phyloP scores from a whole-genome alignment of 73 alveolate genomes.

The Tetrahymena thermophila region DNA sequence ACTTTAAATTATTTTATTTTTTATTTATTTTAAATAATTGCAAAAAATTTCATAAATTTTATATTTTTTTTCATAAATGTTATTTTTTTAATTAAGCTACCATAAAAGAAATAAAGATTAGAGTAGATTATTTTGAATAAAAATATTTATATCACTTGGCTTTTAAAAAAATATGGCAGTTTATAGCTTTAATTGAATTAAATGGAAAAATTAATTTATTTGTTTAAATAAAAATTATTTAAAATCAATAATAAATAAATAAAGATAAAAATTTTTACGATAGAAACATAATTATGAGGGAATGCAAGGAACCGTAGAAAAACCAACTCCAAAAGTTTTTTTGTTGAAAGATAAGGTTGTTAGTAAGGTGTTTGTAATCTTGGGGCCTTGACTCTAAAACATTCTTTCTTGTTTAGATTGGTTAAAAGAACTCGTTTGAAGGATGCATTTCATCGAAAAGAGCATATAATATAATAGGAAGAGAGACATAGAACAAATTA shows the following conservation, averaged over 20 bases:
- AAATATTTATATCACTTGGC: too few species aligned
- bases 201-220: too few species aligned
- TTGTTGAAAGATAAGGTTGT: constrained; percentile 13
- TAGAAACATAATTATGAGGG: neutral
- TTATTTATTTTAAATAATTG: too few species aligned
- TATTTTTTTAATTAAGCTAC: too few species aligned
- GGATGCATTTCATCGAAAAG: constrained; percentile 47
- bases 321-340: constrained; percentile 33
- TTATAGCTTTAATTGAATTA: too few species aligned
- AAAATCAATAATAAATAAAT: neutral
- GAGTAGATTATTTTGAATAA: too few species aligned
- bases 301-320: constrained; percentile 24
- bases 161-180: too few species aligned
- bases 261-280: neutral
- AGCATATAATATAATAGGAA: constrained; percentile 32
- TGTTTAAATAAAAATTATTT: too few species aligned
- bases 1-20: too few species aligned
- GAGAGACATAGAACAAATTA: constrained; percentile 27
- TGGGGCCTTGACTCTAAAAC: constrained; percentile 13
- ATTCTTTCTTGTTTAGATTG: constrained; percentile 8
- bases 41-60: too few species aligned
- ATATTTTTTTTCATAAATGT: too few species aligned
- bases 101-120: too few species aligned
- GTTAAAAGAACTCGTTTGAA: constrained; percentile 17
- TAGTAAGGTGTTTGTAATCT: constrained; percentile 6